Base-by-base conservation (phyloP, 139 green algal species). In the Ettlia oleoabundans region DNA sequence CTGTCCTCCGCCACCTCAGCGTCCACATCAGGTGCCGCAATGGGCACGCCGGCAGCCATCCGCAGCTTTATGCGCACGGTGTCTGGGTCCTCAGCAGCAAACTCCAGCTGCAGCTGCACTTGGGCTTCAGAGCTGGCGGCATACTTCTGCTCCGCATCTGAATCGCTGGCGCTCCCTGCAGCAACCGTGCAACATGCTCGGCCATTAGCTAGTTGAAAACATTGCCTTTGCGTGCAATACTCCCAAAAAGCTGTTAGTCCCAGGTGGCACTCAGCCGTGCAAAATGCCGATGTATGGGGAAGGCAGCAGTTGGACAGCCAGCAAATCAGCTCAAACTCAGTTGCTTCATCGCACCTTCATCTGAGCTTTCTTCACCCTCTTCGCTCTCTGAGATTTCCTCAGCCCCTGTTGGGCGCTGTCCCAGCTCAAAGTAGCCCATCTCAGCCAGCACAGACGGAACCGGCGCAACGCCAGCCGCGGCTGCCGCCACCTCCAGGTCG, bases 401-500 rank as follows among this genome's bases (percentile, higher is more conserved):
- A 28, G 42, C 4, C 18, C 32, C 40, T 28, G 37, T 6, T 67
- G 42, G 13, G 35, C 19, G 24, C 33, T 37, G 65, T 4, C 68
- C 78, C 0, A 82, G 61, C 61, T 82, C 76, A 21, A 42, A 81
- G 32, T 82, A 73, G 30, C 76, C 58, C 19, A 73, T 30, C 61
- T 82, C 76, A 2, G 61, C 61, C 3, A 82, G 61, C 28, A 82
- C 19, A 26, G 76, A 3, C 9, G 75, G 75, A 26, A 58, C 40
- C 7, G 55, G 58, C 4, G 64, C 76, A 8, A 78, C 83, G 35
- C 75, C 83, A 0, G 80, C 80, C 42, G 80, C 80, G 22, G 80
- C 80, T 37, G 78, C 82, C 15, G 82, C 83, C 41, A 87, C 83
- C 40, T 87, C 64, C 35, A 87, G 47, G 62, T 87, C 83, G 63